Evolutionary conservation across 176 grass and related monocot genomes (phyloP), one percentile per base, ranked within the genome.

Genomic region (Eremochloa ophiuroides): DNA sequence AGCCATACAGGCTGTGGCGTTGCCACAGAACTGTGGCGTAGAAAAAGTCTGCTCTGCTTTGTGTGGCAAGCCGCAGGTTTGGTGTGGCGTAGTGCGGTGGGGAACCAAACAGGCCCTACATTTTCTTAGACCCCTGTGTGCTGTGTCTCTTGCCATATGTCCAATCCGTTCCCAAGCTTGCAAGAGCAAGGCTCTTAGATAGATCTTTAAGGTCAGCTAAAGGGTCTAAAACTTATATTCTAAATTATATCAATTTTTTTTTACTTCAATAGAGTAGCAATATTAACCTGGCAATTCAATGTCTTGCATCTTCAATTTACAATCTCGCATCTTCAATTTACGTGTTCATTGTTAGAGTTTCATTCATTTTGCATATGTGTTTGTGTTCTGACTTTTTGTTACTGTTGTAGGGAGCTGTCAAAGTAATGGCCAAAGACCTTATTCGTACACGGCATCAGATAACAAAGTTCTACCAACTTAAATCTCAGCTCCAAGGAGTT

Each of bases 381-480:
- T 58, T 81, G 38, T 37, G n/a, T 80, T n/a, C 15, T 75, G 16
- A 85, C 41, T 23, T 72, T 80, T 67, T 82, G 31, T 9, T 58
- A 18, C 44, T 69, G 10, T 76, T 77, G 44, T 14, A 94, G 88
- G 85, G 91, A 48, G 88, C 88, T 73, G 88, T 91, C 73, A 94
- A 94, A 90, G 91, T 94, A 68, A 94, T 94, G 91, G 91, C 88
- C 3, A 94, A 88, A 76, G 91, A 91, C 77, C 88, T 94, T 34
- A 94, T 94, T 84, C 91, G 88, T 42, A 94, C 91, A 17, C 78
- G 91, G 79, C 91, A 94, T 86, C 91, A 94, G 79, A 91, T 94
- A 55, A 94, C 91, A 91, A 94, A 94, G 71, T 94, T 94, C 34
- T 94, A 94, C 77, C 85, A 89, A 80, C 91, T 94, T 60, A 94